Evolutionary conservation across 352 stramenopile genomes (phyloP).

Genomic region (Globisporangium barbulae): DNA sequence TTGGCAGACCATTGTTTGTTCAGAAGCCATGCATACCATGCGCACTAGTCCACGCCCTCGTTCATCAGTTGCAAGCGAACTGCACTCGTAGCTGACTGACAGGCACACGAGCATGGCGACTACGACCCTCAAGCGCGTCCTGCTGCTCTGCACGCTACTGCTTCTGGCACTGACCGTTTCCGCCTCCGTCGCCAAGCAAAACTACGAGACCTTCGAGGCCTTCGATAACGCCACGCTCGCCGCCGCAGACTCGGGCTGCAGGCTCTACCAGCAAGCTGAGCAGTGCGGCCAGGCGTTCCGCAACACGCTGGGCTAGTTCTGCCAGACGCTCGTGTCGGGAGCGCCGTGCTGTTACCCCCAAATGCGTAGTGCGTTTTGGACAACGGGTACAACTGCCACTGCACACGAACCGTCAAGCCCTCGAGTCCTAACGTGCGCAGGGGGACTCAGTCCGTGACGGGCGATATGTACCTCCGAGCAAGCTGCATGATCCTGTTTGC

Average conservation of each 20-base stretch:
- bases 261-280: conserved; percentile 52
- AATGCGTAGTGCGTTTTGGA: conserved; percentile 49
- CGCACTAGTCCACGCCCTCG: too few species aligned
- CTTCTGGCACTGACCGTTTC: not conserved
- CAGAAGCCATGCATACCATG: too few species aligned
- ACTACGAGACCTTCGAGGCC: conserved; percentile 21
- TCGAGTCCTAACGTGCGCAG: conserved; percentile 15
- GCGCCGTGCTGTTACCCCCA: conserved; percentile 58
- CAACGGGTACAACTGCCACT: conserved; percentile 61
- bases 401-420: conserved; percentile 24
- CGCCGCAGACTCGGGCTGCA: conserved; percentile 48
- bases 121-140: not conserved
- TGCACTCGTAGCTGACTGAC: too few species aligned
- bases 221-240: conserved; percentile 37
- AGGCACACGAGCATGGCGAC: not conserved
- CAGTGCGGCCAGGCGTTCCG: conserved; percentile 63
- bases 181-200: not conserved
- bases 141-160: not conserved
- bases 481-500: too few species aligned
- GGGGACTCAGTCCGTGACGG: not conserved
- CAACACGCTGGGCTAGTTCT: conserved; percentile 60
- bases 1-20: too few species aligned
- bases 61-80: too few species aligned
- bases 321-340: conserved; percentile 44
- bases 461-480: too few species aligned